Evolutionary conservation across 768 basidiomycete species (phyloP), one percentile per base, ranked within the genome.

Genomic region (Termitomyces sp.): DNA sequence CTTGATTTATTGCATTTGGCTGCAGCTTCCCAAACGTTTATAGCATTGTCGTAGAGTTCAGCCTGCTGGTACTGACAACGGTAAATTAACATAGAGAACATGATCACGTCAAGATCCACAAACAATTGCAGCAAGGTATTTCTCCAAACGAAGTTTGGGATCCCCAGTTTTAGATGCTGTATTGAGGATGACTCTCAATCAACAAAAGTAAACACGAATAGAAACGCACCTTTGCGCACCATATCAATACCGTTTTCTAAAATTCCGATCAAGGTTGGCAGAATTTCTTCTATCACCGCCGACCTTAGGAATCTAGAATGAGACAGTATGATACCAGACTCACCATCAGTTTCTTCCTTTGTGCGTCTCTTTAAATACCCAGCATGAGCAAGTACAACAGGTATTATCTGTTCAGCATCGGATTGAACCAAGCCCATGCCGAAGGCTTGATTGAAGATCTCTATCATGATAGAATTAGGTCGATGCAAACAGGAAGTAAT

Each of bases 91-190:
- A 49, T 42, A 13, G 2, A 22, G n/a, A 16, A 33, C 3, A n/a
- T 42, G 10, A 18, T 18, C 26, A 30, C 9, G 32, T 20, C 3
- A 38, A 14, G 33, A 40, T 33, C 14, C 6, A 78, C 90, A 61
- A 66, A 96, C 95, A 50, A 91, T 74, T 47, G 82, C 80, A 42
- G 87, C 80, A 18, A 95, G 76, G 67, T 86, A 92, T 64, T 89
- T 94, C 69, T 99, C 95, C 32, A 98, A 72, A 48, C 89, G 82
- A 50, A 92, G 74, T 45, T 84, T 82, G 2, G 86, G 75, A 70
- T 98, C 96, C 2, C 93, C 92, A 3, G 74, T 68, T 59, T 81
- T 79, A 0, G 83, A 82, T 32, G 80, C 88, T 90, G 45, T 30
- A 45, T 28, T 16, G 54, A 52, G 53, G 7, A 20, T 55, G 32